phyloP scores from a whole-genome alignment of 2,329 filamentous ascomycete genomes.

The Aspergillus niger region DNA sequence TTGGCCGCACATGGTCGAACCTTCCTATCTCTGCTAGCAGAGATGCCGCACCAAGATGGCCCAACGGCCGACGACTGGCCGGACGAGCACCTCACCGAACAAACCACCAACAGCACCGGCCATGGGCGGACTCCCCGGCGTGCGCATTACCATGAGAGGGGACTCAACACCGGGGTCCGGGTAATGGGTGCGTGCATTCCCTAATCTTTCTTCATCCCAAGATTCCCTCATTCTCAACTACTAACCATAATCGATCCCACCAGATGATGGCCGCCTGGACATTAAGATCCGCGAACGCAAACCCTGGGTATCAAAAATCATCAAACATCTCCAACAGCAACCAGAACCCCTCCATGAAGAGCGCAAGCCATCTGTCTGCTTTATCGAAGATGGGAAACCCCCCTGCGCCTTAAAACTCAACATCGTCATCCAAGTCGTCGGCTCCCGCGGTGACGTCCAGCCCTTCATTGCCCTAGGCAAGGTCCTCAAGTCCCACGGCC shows the following conservation, averaged over 20 bases:
- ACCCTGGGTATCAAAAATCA: slow-evolving; percentile 64
- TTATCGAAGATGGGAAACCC: slow-evolving; percentile 1
- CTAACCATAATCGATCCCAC: not conserved
- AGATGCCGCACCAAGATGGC: slow-evolving; percentile 5
- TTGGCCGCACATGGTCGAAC: not conserved
- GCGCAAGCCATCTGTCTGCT: slow-evolving; percentile 10
- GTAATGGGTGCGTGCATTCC: slow-evolving; percentile 19
- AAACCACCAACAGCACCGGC: not conserved
- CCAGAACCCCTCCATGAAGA: slow-evolving; percentile 1
- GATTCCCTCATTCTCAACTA: not conserved
- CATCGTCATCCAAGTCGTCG: slow-evolving; percentile 74
- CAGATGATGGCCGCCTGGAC: slow-evolving; percentile 76
- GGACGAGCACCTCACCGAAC: not conserved
- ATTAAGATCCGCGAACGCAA: slow-evolving; percentile 77
- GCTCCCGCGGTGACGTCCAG: slow-evolving; percentile 73
- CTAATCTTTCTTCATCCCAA: too few species aligned
- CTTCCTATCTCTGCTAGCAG: not conserved
- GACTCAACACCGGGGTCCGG: slow-evolving; percentile 21
- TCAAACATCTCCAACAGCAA: slow-evolving; percentile 52
- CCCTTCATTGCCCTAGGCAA: slow-evolving; percentile 72
- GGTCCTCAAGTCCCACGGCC: slow-evolving; percentile 66
- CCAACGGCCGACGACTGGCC: slow-evolving; percentile 16
- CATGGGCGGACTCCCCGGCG: not conserved
- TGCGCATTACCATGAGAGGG: slow-evolving; percentile 5
- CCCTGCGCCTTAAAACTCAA: slow-evolving; percentile 45